Percentiles rank a stretch among this genome's conserved stretches.
Evolutionary conservation across 257 asterid genomes (phyloP).

Genomic region (Solanum chiquidenum): DNA sequence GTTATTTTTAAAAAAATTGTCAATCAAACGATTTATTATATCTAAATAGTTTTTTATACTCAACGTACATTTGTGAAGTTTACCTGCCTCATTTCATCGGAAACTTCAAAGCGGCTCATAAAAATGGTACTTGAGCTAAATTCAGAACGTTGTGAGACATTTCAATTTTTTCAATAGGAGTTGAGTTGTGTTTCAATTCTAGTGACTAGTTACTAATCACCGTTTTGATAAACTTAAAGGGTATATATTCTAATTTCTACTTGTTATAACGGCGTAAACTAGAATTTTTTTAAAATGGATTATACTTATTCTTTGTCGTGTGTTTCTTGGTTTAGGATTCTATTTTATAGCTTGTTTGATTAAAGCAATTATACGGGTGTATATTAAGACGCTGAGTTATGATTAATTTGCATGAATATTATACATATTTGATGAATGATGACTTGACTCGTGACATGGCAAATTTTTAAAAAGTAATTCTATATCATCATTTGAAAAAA

Average conservation of each 20-base stretch:
- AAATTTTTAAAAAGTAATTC: neutral
- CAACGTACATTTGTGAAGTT: too few relatives aligned
- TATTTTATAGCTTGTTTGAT: neutral
- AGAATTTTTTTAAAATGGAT: neutral
- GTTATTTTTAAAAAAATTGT: neutral
- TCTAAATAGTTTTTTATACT: too few relatives aligned
- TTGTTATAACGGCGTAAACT: neutral
- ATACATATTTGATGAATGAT: neutral
- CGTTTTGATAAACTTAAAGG: neutral
- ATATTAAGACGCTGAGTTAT: neutral
- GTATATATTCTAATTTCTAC: neutral
- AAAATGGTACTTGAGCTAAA: neutral
- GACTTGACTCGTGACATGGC: neutral
- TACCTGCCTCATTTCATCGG: neutral
- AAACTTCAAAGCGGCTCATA: neutral
- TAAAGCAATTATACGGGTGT: neutral
- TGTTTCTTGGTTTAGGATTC: neutral
- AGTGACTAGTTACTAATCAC: neutral
- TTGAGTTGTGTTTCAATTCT: neutral
- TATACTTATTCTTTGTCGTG: neutral
- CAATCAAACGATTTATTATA: too few relatives aligned
- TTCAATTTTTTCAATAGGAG: neutral
- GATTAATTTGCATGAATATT: neutral
- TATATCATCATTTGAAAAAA: neutral
- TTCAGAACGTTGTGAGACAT: neutral